Conservation (phyloP, 306 rosid species). For the Begonia peltatifolia region DNA sequence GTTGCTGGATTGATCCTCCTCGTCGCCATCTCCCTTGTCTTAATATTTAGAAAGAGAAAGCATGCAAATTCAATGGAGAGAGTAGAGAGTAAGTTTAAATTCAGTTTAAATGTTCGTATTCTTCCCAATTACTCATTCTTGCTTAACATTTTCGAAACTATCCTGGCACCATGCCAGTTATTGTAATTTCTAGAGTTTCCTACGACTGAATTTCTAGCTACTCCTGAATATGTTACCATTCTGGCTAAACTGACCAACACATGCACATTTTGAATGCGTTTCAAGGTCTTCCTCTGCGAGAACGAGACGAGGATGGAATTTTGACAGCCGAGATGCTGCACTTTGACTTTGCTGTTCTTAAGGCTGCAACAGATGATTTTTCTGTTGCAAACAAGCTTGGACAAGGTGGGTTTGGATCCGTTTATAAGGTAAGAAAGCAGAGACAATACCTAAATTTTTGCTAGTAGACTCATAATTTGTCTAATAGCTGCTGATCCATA, state of each 20-base stretch:
- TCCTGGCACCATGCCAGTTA: neutral
- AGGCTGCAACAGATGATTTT: constrained; percentile 41
- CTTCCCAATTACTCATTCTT: neutral
- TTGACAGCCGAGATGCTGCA: neutral
- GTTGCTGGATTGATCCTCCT: neutral
- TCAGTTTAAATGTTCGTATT: neutral
- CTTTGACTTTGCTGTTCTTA: constrained; percentile 12
- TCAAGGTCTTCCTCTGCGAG: too few relatives aligned
- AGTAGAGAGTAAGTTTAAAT: constrained; percentile 3
- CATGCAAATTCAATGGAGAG: neutral
- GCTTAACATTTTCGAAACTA: too few relatives aligned
- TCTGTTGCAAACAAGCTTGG: constrained; percentile 49
- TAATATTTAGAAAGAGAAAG: constrained; percentile 1
- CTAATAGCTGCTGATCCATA: too few relatives aligned
- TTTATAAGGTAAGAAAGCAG: constrained; percentile 33
- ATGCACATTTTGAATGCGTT: too few relatives aligned
- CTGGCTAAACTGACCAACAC: too few relatives aligned
- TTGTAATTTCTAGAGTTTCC: neutral
- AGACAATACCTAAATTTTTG: neutral
- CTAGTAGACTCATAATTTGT: neutral
- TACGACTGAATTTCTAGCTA: too few relatives aligned
- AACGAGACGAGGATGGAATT: constrained; percentile 2
- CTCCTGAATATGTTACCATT: too few relatives aligned
- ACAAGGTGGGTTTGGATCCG: constrained; percentile 79
- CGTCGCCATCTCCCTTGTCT: neutral